Evolutionary conservation across 1,284 basidiomycete genomes (phyloP).

Genomic region (Tilletia walkeri): DNA sequence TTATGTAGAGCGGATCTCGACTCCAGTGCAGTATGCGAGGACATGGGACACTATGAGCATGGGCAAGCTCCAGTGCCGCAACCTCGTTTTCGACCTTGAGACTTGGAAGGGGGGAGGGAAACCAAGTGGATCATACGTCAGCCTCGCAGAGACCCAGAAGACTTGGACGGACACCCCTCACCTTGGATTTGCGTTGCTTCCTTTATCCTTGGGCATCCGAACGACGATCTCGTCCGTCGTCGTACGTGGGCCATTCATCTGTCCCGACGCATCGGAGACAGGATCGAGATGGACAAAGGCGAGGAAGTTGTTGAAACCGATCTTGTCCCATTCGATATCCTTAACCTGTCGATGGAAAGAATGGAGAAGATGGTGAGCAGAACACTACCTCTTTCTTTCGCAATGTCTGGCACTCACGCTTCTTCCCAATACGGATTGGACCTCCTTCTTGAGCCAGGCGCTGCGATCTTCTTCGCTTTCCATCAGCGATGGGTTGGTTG

Average conservation of each 20-base stretch:
- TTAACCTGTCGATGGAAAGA: background rate
- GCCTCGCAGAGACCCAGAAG: too few species aligned
- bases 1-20: background rate
- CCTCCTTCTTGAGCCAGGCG: background rate
- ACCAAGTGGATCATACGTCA: too few species aligned
- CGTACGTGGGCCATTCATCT: background rate
- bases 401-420: background rate
- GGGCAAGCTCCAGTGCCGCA: background rate
- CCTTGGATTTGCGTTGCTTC: conserved; percentile 1
- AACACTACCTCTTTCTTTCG: background rate
- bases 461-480: background rate
- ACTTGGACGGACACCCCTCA: background rate
- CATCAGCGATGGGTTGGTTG: background rate
- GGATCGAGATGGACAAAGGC: background rate
- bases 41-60: background rate
- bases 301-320: conserved; percentile 4
- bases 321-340: background rate
- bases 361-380: background rate
- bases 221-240: conserved; percentile 4
- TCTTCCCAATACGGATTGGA: background rate
- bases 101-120: background rate
- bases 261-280: background rate
- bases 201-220: background rate
- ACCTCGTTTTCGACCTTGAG: conserved; percentile 7
- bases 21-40: background rate